phyloP scores from a whole-genome alignment of 768 basidiomycete species.

The Lentinus tigrinus region DNA sequence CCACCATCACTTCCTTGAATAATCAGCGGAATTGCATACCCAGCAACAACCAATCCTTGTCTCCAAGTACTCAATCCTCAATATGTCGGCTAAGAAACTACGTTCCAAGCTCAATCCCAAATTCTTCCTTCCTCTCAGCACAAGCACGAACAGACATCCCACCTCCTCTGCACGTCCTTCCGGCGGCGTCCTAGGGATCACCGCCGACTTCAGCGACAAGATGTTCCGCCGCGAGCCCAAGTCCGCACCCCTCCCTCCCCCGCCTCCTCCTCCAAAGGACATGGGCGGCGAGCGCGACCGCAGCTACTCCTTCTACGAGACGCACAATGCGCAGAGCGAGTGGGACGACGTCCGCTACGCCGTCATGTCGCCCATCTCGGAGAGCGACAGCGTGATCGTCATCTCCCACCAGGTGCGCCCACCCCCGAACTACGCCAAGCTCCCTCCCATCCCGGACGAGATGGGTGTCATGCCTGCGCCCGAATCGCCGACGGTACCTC shows the following conservation, averaged over 20 bases:
- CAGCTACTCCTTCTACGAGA: not conserved
- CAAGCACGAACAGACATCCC: not conserved
- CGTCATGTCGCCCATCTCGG: constrained; percentile 12
- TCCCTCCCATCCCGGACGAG: constrained; percentile 3
- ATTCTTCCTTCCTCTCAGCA: constrained; percentile 10
- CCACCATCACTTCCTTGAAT: not conserved
- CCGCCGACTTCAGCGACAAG: constrained; percentile 12
- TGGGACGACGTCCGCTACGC: constrained; percentile 21
- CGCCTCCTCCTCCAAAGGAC: constrained; percentile 22
- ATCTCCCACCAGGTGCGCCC: constrained; percentile 5
- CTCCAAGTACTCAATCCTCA: not conserved
- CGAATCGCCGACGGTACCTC: constrained; percentile 2
- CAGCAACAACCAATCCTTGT: not conserved
- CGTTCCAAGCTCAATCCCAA: constrained; percentile 20
- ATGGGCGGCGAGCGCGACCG: not conserved
- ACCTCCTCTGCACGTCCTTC: constrained; percentile 1
- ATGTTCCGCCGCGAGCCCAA: constrained; percentile 5
- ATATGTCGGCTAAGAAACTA: constrained; percentile 16
- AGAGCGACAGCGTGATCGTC: constrained; percentile 6
- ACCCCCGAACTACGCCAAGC: constrained; percentile 1
- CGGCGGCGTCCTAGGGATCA: not conserved
- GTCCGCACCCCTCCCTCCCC: constrained; percentile 1
- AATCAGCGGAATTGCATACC: not conserved
- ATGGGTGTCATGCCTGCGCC: constrained; percentile 1
- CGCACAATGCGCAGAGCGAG: not conserved